A percentile compares a stretch with the other conserved stretches of the same genome.
phyloP scores from a whole-genome alignment of 148 eudicot genomes.

The Rhododendron williamsianum region DNA sequence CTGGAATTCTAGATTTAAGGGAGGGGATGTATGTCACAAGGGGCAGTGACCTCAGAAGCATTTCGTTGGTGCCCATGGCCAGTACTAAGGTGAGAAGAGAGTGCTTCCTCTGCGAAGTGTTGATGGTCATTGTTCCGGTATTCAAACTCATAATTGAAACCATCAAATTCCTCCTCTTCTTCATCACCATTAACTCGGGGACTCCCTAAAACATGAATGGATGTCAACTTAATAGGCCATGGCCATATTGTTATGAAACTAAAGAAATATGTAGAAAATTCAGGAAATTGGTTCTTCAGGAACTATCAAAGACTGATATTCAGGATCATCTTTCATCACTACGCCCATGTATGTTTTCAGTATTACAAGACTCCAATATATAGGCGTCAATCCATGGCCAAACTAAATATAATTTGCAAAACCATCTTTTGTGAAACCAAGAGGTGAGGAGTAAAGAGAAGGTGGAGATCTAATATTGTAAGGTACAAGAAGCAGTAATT shows the following conservation, averaged over 20 bases:
- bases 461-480: not conserved
- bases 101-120: slow-evolving; percentile 26
- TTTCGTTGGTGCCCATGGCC: slow-evolving; percentile 28
- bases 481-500: too few species aligned
- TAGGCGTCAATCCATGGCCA: not conserved
- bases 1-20: slow-evolving; percentile 23
- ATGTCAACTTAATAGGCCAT: not conserved
- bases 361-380: not conserved
- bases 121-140: slow-evolving; percentile 21
- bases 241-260: not conserved
- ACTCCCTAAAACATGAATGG: too few species aligned
- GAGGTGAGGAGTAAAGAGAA: not conserved
- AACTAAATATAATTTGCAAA: not conserved
- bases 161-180: too few species aligned
- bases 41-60: slow-evolving; percentile 46
- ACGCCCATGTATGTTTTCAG: not conserved
- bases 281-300: not conserved
- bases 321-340: not conserved
- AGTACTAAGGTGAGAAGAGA: slow-evolving; percentile 21
- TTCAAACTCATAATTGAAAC: slow-evolving; percentile 24
- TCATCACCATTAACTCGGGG: too few species aligned
- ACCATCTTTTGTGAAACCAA: not conserved
- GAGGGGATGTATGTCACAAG: slow-evolving; percentile 44
- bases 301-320: not conserved
- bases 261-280: not conserved